These are phyloP conservation scores for Apiotrichum laibachii DNA, from an alignment of 1,284 basidiomycete species.

Conservation along the genomic window DNA sequence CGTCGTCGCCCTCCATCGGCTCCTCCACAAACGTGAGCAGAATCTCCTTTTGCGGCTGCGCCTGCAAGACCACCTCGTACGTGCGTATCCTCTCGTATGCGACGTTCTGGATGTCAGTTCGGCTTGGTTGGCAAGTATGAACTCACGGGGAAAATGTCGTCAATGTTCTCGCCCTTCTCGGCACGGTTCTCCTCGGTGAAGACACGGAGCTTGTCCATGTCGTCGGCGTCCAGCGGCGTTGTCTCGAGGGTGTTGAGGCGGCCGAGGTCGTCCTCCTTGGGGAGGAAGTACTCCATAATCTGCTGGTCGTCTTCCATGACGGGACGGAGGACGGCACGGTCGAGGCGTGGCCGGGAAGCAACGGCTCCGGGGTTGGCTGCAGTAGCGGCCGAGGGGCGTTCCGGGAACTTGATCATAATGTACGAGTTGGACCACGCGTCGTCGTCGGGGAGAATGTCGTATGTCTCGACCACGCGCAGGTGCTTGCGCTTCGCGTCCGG, in stretches of 20 bases:
- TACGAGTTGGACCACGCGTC: constrained; percentile 87
- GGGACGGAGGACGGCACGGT: constrained; percentile 79
- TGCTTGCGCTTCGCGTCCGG: constrained; percentile 65
- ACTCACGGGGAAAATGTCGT: constrained; percentile 35
- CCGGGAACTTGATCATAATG: constrained; percentile 81
- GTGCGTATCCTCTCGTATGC: constrained; percentile 42
- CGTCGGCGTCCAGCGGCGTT: constrained; percentile 26
- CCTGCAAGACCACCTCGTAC: constrained; percentile 43
- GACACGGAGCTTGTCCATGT: constrained; percentile 11
- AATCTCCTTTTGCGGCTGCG: constrained; percentile 62
- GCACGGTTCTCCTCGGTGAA: constrained; percentile 6
- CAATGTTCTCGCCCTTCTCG: constrained; percentile 27
- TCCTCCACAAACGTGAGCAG: constrained; percentile 68
- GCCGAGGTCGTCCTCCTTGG: constrained; percentile 65
- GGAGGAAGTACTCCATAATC: constrained; percentile 84
- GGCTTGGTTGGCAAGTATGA: background rate
- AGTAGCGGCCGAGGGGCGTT: constrained; percentile 70
- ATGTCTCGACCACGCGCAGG: constrained; percentile 73
- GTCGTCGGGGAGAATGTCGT: constrained; percentile 79
- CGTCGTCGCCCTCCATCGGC: constrained; percentile 4
- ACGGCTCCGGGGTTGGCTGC: constrained; percentile 64
- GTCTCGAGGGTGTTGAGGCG: constrained; percentile 27
- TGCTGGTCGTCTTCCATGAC: constrained; percentile 76
- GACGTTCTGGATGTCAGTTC: constrained; percentile 26
- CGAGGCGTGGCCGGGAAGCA: constrained; percentile 56